A percentile compares a stretch with the other conserved stretches of the same genome.
Evolutionary conservation across 768 basidiomycete species (phyloP).

Genomic region (Calocybe gangraenosa): DNA sequence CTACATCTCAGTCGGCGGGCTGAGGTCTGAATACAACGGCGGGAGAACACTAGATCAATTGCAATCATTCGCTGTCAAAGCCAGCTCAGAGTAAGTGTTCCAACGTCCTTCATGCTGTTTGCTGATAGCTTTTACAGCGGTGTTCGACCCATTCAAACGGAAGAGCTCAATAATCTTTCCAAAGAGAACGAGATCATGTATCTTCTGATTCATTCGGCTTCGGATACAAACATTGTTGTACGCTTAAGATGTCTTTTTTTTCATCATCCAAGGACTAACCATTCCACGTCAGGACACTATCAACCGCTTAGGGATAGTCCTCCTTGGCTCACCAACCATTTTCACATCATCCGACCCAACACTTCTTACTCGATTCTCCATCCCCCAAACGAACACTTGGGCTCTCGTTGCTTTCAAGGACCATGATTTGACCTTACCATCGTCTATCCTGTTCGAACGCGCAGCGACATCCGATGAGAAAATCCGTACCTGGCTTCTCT

Average conservation of each 20-base stretch:
- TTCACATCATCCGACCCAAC: slow-evolving; percentile 34
- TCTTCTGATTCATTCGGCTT: slow-evolving; percentile 45
- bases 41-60: slow-evolving; percentile 69
- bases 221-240: slow-evolving; percentile 33
- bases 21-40: slow-evolving; percentile 71
- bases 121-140: slow-evolving; percentile 15
- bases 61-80: slow-evolving; percentile 70
- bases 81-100: slow-evolving; percentile 61
- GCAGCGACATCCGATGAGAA: slow-evolving; percentile 22
- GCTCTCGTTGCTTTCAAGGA: slow-evolving; percentile 68
- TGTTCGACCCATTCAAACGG: slow-evolving; percentile 27
- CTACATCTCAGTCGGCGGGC: slow-evolving; percentile 55
- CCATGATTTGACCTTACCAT: slow-evolving; percentile 42
- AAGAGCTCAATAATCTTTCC: slow-evolving; percentile 36
- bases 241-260: slow-evolving; percentile 10
- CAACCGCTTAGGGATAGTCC: slow-evolving; percentile 32
- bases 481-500: slow-evolving; percentile 54
- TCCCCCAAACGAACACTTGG: slow-evolving; percentile 42
- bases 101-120: background rate
- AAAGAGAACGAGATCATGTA: slow-evolving; percentile 44
- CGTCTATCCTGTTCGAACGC: slow-evolving; percentile 38
- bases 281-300: slow-evolving; percentile 27
- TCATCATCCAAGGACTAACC: background rate
- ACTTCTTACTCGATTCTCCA: slow-evolving; percentile 31
- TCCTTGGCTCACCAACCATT: slow-evolving; percentile 45